Evolutionary conservation across 2,329 filamentous ascomycete species (phyloP).

Genomic region (Colletotrichum sp.): DNA sequence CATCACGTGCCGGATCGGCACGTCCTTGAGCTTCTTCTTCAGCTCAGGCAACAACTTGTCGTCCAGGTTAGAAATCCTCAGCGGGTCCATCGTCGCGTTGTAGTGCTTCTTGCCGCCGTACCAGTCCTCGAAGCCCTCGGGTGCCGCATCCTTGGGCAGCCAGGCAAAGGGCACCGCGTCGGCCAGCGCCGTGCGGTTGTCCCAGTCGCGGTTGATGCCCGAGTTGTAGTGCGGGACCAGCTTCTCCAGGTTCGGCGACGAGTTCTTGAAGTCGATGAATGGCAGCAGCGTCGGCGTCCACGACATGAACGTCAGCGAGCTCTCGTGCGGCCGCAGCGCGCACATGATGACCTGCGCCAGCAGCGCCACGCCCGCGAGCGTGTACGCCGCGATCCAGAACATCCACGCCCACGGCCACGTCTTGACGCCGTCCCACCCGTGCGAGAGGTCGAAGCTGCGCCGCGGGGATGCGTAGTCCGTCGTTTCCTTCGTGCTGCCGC

Average conservation of each 20-base stretch:
- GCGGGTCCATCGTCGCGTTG: slow-evolving; percentile 31
- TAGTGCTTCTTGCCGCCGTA: slow-evolving; percentile 29
- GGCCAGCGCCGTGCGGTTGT: slow-evolving; percentile 31
- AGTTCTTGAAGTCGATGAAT: slow-evolving; percentile 34
- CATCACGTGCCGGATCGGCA: slow-evolving; percentile 38
- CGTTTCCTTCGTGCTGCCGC: background rate
- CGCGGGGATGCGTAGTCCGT: background rate
- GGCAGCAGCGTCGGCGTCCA: slow-evolving; percentile 37
- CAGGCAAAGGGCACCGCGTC: slow-evolving; percentile 25
- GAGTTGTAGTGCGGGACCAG: slow-evolving; percentile 25
- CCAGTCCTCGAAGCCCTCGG: slow-evolving; percentile 32
- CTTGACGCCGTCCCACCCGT: background rate
- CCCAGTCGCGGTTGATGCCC: slow-evolving; percentile 29
- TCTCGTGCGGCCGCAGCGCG: slow-evolving; percentile 29
- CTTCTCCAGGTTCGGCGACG: slow-evolving; percentile 28
- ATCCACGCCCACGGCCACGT: background rate
- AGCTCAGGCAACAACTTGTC: slow-evolving; percentile 25
- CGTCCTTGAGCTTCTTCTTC: slow-evolving; percentile 12
- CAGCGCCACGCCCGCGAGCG: slow-evolving; percentile 18
- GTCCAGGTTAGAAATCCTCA: slow-evolving; percentile 36
- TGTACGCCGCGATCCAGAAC: slow-evolving; percentile 1
- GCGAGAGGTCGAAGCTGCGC: background rate
- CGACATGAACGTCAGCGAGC: slow-evolving; percentile 37
- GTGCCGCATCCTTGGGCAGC: slow-evolving; percentile 27
- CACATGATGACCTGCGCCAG: slow-evolving; percentile 24